Percentiles rank a stretch among this genome's conserved stretches.
These are phyloP conservation scores for Diplodia scrobiculata DNA, from an alignment of 2,329 filamentous ascomycete genomes.

Conservation along the genomic window DNA sequence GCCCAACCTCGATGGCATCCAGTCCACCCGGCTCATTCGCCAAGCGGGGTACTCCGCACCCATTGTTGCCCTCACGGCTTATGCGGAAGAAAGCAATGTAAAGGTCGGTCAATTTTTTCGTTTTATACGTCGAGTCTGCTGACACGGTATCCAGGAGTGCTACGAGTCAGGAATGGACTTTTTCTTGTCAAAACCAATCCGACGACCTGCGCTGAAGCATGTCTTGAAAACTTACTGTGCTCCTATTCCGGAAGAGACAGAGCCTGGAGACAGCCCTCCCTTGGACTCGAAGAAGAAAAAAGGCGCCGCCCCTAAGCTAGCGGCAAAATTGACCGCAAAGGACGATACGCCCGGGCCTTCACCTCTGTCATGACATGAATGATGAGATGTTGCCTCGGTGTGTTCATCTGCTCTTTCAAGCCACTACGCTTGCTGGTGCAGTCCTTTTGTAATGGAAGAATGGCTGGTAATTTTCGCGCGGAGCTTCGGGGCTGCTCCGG, in stretches of 20 bases:
- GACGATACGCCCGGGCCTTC: conserved; percentile 1
- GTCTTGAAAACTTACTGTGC: conserved; percentile 79
- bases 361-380: conserved; percentile 2
- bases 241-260: conserved; percentile 72
- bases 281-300: not conserved
- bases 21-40: conserved; percentile 82
- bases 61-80: conserved; percentile 88
- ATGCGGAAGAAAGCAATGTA: conserved; percentile 85
- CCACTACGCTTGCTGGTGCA: too few species aligned
- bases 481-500: not conserved
- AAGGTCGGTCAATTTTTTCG: conserved; percentile 61
- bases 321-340: not conserved
- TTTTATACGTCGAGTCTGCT: conserved; percentile 28
- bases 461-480: not conserved
- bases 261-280: conserved; percentile 30
- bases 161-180: conserved; percentile 91
- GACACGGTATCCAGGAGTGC: conserved; percentile 46
- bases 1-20: conserved; percentile 87
- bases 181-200: conserved; percentile 76
- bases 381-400: not conserved
- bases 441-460: not conserved
- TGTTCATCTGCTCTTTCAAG: not conserved
- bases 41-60: conserved; percentile 83
- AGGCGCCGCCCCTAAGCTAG: not conserved
- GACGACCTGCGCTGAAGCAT: conserved; percentile 80